phyloP scores from a whole-genome alignment of 768 basidiomycete genomes.

The Dioszegia aurantiaca region DNA sequence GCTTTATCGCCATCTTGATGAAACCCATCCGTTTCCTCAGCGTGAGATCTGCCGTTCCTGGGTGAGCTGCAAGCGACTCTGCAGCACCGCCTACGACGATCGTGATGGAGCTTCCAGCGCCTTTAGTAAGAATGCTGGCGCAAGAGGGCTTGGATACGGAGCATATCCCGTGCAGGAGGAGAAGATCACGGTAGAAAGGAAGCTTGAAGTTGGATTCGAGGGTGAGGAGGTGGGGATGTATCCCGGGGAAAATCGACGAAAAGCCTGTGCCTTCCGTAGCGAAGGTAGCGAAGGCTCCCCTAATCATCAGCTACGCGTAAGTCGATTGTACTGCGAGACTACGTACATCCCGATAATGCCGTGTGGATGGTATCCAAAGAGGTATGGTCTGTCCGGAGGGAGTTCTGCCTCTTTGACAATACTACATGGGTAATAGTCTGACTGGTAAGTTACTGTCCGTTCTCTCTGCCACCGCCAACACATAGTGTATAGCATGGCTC shows the following conservation, averaged over 20 bases:
- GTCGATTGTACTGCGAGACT: too few species aligned
- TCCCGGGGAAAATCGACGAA: constrained; percentile 82
- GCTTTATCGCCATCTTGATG: constrained; percentile 64
- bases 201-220: constrained; percentile 79
- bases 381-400: constrained; percentile 84
- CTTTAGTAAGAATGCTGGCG: constrained; percentile 74
- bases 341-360: constrained; percentile 98
- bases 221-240: constrained; percentile 88
- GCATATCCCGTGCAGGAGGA: constrained; percentile 81
- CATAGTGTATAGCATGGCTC: constrained; percentile 52
- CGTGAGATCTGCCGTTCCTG: constrained; percentile 80
- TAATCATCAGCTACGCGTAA: constrained; percentile 44
- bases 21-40: constrained; percentile 73
- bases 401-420: constrained; percentile 72
- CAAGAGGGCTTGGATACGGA: constrained; percentile 89
- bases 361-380: constrained; percentile 98
- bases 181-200: constrained; percentile 88
- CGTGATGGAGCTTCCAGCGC: constrained; percentile 65
- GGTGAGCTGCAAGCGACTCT: constrained; percentile 87
- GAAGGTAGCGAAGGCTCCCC: constrained; percentile 94
- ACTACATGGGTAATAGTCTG: constrained; percentile 52
- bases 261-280: constrained; percentile 94
- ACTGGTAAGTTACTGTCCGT: too few species aligned
- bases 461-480: too few species aligned
- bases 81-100: constrained; percentile 97